A percentile compares a stretch with the other conserved stretches of the same genome.
Conservation (phyloP, 139 green algal genomes). For the Spirogloea muscicola region DNA sequence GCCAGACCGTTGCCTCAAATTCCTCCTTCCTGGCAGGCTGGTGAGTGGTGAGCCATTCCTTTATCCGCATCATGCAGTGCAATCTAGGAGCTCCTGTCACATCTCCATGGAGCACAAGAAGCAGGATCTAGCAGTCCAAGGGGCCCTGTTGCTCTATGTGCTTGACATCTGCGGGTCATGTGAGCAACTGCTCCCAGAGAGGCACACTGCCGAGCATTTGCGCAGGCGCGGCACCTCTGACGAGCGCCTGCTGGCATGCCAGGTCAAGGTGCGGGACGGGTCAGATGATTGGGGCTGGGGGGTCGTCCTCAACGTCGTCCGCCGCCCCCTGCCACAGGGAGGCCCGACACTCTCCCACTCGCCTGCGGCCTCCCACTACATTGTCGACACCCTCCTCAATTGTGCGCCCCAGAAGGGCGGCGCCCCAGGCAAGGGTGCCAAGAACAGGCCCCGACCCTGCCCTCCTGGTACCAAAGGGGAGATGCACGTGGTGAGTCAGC, state of each 20-base stretch:
- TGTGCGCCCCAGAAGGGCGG: background rate
- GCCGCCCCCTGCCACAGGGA: too few species aligned
- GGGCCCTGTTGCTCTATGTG: too few species aligned
- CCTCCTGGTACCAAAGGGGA: slow-evolving; percentile 39
- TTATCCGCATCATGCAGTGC: too few species aligned
- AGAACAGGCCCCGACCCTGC: slow-evolving; percentile 27
- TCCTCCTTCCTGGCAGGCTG: slow-evolving; percentile 75
- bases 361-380: slow-evolving; percentile 45
- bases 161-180: too few species aligned
- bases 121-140: too few species aligned
- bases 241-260: too few species aligned
- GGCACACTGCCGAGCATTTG: too few species aligned
- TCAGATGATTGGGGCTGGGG: slow-evolving; percentile 77
- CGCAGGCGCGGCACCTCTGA: too few species aligned
- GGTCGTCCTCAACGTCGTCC: slow-evolving; percentile 61
- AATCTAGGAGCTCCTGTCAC: too few species aligned
- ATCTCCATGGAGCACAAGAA: too few species aligned
- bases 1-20: slow-evolving; percentile 65
- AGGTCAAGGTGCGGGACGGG: slow-evolving; percentile 34
- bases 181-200: too few species aligned
- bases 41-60: too few species aligned
- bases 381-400: slow-evolving; percentile 65
- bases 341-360: background rate
- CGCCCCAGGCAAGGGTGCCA: background rate
- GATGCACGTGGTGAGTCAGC: slow-evolving; percentile 63